Evolutionary conservation across 2,329 filamentous ascomycete genomes (phyloP).

Genomic region (Microsporum ferrugineum): DNA sequence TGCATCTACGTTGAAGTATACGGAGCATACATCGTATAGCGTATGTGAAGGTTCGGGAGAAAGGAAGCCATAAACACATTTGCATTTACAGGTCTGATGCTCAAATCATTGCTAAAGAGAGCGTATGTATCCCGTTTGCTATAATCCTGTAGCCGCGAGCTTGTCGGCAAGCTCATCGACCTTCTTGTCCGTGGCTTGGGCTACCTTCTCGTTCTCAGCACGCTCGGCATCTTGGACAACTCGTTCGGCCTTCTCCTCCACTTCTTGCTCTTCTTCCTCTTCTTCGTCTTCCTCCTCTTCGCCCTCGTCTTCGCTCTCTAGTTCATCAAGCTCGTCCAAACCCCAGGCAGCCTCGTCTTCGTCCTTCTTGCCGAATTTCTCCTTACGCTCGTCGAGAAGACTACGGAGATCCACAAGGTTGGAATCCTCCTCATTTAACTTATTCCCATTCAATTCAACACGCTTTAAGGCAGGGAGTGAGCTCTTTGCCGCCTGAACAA

Average conservation of each 20-base stretch:
- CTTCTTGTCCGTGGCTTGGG: conserved; percentile 63
- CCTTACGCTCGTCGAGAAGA: conserved; percentile 65
- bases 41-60: neutral
- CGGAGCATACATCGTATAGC: no score
- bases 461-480: conserved; percentile 66
- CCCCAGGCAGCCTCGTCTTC: conserved; percentile 74
- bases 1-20: neutral
- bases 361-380: conserved; percentile 48
- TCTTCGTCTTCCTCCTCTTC: conserved; percentile 58
- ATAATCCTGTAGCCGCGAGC: conserved; percentile 55
- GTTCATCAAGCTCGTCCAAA: conserved; percentile 72
- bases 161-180: conserved; percentile 70
- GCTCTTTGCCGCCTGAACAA: conserved; percentile 56
- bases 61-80: neutral
- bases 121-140: neutral
- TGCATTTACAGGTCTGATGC: neutral
- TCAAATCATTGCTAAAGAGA: no score
- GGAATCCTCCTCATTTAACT: conserved; percentile 75
- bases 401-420: conserved; percentile 57
- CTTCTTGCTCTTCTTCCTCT: conserved; percentile 58
- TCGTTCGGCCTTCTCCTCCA: conserved; percentile 54
- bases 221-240: conserved; percentile 52
- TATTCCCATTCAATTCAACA: conserved; percentile 93
- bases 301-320: conserved; percentile 63
- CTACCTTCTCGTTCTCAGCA: conserved; percentile 49